These are phyloP conservation scores for Melampsora occidentalis DNA, from an alignment of 1,284 basidiomycete species.

Conservation along the genomic window DNA sequence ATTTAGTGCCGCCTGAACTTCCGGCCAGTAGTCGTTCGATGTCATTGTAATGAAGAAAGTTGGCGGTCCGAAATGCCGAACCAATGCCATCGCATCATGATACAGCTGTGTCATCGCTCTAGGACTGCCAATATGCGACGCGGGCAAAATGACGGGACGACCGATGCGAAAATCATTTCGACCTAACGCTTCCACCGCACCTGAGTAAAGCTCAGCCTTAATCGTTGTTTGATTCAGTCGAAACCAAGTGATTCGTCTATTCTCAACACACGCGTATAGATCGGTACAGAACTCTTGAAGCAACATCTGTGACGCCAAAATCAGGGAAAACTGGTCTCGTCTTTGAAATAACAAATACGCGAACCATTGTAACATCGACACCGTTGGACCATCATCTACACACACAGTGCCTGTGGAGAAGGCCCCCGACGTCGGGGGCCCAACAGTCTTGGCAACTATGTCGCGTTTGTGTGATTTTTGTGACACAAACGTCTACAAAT, in stretches of 20 bases:
- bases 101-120: slow-evolving; percentile 12
- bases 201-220: slow-evolving; percentile 4
- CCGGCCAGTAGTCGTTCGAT: not conserved
- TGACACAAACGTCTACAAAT: too few relatives aligned
- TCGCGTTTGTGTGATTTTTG: too few relatives aligned
- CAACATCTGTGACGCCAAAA: not conserved
- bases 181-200: not conserved
- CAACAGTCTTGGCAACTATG: too few relatives aligned
- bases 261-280: slow-evolving; percentile 29
- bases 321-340: not conserved
- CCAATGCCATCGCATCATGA: slow-evolving; percentile 5
- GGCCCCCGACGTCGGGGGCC: too few relatives aligned
- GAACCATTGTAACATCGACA: too few relatives aligned
- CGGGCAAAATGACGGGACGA: not conserved
- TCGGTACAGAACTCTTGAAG: slow-evolving; percentile 3
- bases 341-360: slow-evolving; percentile 1
- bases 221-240: not conserved
- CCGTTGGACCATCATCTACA: not conserved
- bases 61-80: slow-evolving; percentile 7
- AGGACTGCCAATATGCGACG: not conserved
- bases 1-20: not conserved
- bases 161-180: not conserved
- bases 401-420: too few relatives aligned
- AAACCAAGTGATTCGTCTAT: slow-evolving; percentile 47
- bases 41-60: slow-evolving; percentile 32